A percentile compares a stretch with the other conserved stretches of the same genome.
phyloP scores from a whole-genome alignment of 768 basidiomycete species.

The Pisolithus marmoratus region DNA sequence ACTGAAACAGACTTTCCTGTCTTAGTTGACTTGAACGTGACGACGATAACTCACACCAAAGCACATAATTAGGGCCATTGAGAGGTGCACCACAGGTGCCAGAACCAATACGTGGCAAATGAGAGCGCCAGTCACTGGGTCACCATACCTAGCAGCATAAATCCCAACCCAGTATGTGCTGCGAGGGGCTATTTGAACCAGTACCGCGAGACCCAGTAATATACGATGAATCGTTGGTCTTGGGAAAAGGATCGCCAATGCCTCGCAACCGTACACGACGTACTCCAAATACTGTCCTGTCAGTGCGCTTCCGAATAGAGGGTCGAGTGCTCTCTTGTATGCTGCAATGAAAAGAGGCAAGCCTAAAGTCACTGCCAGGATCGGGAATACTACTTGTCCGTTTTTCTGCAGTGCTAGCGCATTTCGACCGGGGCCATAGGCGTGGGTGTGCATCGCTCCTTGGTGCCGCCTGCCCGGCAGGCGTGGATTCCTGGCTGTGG shows the following conservation, averaged over 20 bases:
- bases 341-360: conserved; percentile 56
- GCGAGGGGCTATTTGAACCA: conserved; percentile 47
- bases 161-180: conserved; percentile 64
- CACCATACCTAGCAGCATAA: conserved; percentile 47
- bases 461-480: too few relatives aligned
- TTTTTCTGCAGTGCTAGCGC: conserved; percentile 9
- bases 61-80: conserved; percentile 40
- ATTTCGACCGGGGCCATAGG: not conserved
- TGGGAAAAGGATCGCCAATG: conserved; percentile 28
- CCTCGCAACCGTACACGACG: conserved; percentile 32
- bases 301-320: conserved; percentile 61
- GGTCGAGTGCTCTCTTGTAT: conserved; percentile 60
- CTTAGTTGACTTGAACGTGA: not conserved
- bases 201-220: conserved; percentile 31
- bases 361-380: conserved; percentile 22
- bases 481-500: too few relatives aligned
- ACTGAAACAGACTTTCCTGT: conserved; percentile 7
- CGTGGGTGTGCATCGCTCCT: too few relatives aligned
- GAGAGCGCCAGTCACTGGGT: conserved; percentile 53
- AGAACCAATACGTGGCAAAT: conserved; percentile 53
- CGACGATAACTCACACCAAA: conserved; percentile 31
- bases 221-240: conserved; percentile 20
- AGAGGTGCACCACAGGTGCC: conserved; percentile 49
- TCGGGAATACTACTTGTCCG: conserved; percentile 15
- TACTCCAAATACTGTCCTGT: conserved; percentile 45